These are phyloP conservation scores for Craterostigma plantagineum DNA, from an alignment of 257 asterid species.

Conservation along the genomic window DNA sequence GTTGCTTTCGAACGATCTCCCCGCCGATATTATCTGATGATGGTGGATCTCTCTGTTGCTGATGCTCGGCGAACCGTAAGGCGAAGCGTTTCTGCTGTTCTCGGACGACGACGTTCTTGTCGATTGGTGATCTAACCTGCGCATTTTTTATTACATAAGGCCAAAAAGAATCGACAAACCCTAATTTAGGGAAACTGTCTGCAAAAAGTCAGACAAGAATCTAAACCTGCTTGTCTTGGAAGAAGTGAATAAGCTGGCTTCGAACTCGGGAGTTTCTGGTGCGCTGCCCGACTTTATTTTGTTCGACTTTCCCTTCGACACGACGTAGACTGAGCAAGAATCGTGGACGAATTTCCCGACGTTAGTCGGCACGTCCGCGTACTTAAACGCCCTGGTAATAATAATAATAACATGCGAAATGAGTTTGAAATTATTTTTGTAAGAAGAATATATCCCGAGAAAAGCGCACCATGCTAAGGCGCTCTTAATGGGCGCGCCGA, in stretches of 20 bases:
- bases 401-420: background rate
- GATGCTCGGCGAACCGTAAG: conserved; percentile 13
- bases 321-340: conserved; percentile 42
- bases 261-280: conserved; percentile 15
- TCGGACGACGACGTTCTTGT: too few relatives aligned
- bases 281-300: conserved; percentile 29
- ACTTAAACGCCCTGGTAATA: conserved; percentile 46
- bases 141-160: too few relatives aligned
- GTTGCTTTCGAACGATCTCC: conserved; percentile 9
- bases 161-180: too few relatives aligned
- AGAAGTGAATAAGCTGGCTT: too few relatives aligned
- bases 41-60: conserved; percentile 8
- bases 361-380: conserved; percentile 30
- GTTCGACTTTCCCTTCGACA: conserved; percentile 29
- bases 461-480: conserved; percentile 50
- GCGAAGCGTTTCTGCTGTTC: conserved; percentile 10
- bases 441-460: background rate
- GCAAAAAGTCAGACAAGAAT: too few relatives aligned
- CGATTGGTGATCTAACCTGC: too few relatives aligned
- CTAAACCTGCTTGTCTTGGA: too few relatives aligned
- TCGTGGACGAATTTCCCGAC: conserved; percentile 43
- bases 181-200: too few relatives aligned
- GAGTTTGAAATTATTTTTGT: background rate
- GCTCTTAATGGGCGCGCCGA: conserved; percentile 56
- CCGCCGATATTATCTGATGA: background rate